Evolutionary conservation across 352 stramenopile genomes (phyloP).

Genomic region (Nothophytophthora sp.): DNA sequence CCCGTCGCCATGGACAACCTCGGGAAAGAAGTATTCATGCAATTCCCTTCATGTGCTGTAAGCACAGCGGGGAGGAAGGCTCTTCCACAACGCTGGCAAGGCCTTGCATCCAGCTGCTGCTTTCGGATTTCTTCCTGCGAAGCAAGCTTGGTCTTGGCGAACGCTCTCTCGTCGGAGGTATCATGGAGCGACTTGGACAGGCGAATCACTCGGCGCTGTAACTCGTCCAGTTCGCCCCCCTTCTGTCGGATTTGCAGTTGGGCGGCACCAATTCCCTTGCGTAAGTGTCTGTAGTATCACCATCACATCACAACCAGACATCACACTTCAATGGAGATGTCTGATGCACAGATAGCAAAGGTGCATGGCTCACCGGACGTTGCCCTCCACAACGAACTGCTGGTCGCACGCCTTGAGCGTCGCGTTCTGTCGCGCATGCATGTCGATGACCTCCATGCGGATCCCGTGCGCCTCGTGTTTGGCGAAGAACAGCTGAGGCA

Average conservation of each 20-base stretch:
- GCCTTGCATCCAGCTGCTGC: conserved; percentile 19
- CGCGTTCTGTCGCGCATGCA: conserved; percentile 41
- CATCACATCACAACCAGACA: not conserved
- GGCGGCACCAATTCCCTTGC: conserved; percentile 32
- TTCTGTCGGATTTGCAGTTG: conserved; percentile 54
- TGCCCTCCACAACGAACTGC: conserved; percentile 58
- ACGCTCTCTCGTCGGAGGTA: conserved; percentile 35
- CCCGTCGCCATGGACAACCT: no score
- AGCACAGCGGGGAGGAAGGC: conserved; percentile 36
- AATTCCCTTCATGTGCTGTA: conserved; percentile 30
- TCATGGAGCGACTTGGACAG: conserved; percentile 46
- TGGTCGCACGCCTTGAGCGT: conserved; percentile 51
- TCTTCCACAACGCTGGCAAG: conserved; percentile 35
- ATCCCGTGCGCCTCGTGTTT: conserved; percentile 51
- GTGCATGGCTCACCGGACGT: conserved; percentile 33
- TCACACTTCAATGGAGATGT: conserved; percentile 2
- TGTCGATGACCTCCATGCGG: conserved; percentile 56
- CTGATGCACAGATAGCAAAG: not conserved
- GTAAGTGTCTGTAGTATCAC: conserved; percentile 27
- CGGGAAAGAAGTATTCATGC: conserved; percentile 2
- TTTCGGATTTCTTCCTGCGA: conserved; percentile 40
- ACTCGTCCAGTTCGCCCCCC: conserved; percentile 39
- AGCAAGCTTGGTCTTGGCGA: conserved; percentile 41
- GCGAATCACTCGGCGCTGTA: conserved; percentile 48
- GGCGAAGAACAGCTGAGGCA: conserved; percentile 36